Evolutionary conservation across 257 asterid species (phyloP).

Genomic region (Solanum corneliomulleri): DNA sequence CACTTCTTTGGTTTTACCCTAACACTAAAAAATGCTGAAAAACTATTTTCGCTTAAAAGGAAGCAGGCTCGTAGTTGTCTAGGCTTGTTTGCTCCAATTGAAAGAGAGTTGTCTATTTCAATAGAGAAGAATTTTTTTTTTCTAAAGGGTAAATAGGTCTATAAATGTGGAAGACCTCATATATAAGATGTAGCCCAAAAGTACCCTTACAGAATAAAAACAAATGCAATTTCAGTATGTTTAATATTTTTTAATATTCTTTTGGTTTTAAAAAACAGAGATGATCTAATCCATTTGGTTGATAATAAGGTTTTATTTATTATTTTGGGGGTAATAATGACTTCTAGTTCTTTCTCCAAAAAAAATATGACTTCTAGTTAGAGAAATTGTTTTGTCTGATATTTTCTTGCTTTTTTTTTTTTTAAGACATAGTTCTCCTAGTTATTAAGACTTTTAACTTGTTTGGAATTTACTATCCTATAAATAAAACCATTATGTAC

Average conservation of each 20-base stretch:
- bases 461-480: neutral
- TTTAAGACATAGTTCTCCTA: neutral
- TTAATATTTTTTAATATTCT: neutral
- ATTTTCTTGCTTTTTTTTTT: too few species aligned
- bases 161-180: neutral
- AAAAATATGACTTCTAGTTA: neutral
- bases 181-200: neutral
- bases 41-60: neutral
- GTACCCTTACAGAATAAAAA: neutral
- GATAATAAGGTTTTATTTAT: neutral
- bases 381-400: neutral
- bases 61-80: neutral
- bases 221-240: neutral
- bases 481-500: neutral
- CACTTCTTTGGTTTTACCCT: neutral
- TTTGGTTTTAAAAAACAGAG: neutral
- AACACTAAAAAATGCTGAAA: neutral
- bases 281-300: neutral
- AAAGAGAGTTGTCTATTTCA: neutral
- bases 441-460: neutral
- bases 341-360: neutral
- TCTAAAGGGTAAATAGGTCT: neutral
- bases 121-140: neutral
- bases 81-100: neutral
- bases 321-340: neutral